Conservation (phyloP, 495 filamentous ascomycete species). For the Neurospora sp. region DNA sequence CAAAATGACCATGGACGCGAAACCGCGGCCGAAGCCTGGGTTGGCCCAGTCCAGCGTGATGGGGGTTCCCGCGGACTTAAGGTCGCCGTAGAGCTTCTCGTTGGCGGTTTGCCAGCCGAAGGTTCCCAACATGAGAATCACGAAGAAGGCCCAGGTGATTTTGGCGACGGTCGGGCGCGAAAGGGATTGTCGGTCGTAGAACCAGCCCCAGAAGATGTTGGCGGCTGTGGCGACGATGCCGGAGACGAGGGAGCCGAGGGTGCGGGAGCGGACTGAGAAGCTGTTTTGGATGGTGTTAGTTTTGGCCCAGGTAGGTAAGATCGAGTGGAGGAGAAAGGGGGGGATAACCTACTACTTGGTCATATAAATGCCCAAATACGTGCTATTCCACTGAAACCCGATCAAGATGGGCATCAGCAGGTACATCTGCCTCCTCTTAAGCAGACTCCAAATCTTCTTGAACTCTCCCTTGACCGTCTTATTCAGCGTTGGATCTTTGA, state of each 20-base stretch:
- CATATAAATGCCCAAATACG: constrained; percentile 49
- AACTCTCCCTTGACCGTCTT: constrained; percentile 34
- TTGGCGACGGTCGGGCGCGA: constrained; percentile 24
- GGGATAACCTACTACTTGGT: constrained; percentile 37
- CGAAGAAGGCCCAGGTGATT: constrained; percentile 24
- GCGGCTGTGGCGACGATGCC: constrained; percentile 38
- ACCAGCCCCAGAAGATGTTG: constrained; percentile 38
- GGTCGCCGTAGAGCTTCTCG: constrained; percentile 25
- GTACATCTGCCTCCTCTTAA: constrained; percentile 38
- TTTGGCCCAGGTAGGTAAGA: not conserved
- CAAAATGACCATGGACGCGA: constrained; percentile 30
- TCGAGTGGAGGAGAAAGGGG: not conserved
- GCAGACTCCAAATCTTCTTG: constrained; percentile 34
- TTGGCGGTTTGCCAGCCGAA: constrained; percentile 33
- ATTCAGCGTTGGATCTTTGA: constrained; percentile 28
- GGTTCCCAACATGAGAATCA: constrained; percentile 20
- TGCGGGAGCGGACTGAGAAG: constrained; percentile 46
- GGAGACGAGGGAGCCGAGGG: constrained; percentile 38
- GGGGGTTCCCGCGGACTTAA: constrained; percentile 1
- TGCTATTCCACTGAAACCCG: constrained; percentile 44
- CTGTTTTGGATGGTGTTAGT: not conserved
- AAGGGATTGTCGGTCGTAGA: constrained; percentile 33
- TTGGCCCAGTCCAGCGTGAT: constrained; percentile 30
- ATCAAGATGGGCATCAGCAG: constrained; percentile 45
- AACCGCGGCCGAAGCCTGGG: constrained; percentile 30